Conservation (phyloP, 257 asterid genomes). For the Lavandula angustifolia region DNA sequence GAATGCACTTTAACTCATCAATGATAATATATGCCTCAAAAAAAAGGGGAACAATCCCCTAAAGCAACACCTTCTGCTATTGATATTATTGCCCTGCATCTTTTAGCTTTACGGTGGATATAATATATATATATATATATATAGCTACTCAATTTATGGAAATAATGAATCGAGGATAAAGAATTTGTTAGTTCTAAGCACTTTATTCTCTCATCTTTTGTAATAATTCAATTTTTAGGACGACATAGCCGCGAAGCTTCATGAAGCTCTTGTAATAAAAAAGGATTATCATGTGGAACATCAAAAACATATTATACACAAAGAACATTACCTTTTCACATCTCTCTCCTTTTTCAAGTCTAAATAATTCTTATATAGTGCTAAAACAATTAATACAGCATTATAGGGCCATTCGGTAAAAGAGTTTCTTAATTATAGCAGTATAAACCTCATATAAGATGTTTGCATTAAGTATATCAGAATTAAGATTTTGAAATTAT, state of each 20-base stretch:
- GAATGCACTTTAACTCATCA: slow-evolving; percentile 11
- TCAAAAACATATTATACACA: neutral
- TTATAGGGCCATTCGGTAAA: no score
- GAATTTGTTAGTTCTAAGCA: neutral
- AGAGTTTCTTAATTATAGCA: no score
- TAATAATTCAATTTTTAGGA: neutral
- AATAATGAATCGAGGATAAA: neutral
- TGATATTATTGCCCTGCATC: slow-evolving; percentile 13
- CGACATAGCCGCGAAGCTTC: neutral
- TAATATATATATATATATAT: neutral
- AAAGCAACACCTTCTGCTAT: slow-evolving; percentile 21
- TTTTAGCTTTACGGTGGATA: slow-evolving; percentile 10
- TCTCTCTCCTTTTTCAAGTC: no score
- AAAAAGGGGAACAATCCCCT: slow-evolving; percentile 33
- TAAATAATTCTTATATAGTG: neutral
- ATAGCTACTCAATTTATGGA: neutral
- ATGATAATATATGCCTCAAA: slow-evolving; percentile 21
- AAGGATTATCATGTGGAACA: neutral
- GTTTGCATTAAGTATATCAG: no score
- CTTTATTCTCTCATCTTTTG: slow-evolving; percentile 6
- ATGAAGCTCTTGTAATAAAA: neutral
- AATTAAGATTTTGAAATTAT: no score
- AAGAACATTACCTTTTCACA: neutral
- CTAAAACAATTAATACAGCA: neutral
- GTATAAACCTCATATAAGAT: no score